Conservation (phyloP, 345 rosid genomes). For the Eucalyptus pauciflora region DNA sequence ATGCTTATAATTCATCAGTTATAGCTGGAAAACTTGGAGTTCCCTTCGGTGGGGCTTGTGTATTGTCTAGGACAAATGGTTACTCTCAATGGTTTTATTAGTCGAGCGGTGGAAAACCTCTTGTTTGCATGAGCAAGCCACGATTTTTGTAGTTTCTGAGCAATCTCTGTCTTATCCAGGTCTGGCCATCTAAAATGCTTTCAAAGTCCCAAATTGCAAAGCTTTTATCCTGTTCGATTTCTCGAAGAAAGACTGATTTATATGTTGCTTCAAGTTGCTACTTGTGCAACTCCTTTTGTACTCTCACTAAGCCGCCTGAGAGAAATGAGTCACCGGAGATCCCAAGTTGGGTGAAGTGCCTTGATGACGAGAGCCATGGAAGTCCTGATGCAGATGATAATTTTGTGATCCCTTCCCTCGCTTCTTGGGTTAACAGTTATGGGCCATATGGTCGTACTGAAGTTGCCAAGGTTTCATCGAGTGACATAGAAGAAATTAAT, state of each 20-base stretch:
- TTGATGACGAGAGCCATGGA: constrained; percentile 5
- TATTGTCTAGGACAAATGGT: not conserved
- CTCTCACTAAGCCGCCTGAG: constrained; percentile 1
- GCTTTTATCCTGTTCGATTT: not conserved
- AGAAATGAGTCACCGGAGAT: constrained; percentile 49
- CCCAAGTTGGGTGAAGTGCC: constrained; percentile 54
- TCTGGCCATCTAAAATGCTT: constrained; percentile 4
- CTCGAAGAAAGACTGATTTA: not conserved
- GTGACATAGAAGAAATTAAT: constrained; percentile 14
- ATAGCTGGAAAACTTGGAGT: not conserved
- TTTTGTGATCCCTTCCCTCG: constrained; percentile 70
- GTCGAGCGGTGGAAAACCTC: not conserved
- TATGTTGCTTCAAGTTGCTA: not conserved
- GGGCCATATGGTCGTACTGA: not conserved
- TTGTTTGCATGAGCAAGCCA: not conserved
- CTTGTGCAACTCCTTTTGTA: constrained; percentile 6
- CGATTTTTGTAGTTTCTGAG: not conserved
- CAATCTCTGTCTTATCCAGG: not conserved
- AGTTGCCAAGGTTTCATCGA: not conserved
- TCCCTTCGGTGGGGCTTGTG: not conserved
- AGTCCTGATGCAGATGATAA: constrained; percentile 25
- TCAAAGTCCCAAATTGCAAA: not conserved
- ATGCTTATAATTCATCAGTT: not conserved
- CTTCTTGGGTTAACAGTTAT: constrained; percentile 41
- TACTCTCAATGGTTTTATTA: not conserved